These are phyloP conservation scores for Panicum hallii DNA, from an alignment of 202 grass and related monocot species.

Conservation along the genomic window DNA sequence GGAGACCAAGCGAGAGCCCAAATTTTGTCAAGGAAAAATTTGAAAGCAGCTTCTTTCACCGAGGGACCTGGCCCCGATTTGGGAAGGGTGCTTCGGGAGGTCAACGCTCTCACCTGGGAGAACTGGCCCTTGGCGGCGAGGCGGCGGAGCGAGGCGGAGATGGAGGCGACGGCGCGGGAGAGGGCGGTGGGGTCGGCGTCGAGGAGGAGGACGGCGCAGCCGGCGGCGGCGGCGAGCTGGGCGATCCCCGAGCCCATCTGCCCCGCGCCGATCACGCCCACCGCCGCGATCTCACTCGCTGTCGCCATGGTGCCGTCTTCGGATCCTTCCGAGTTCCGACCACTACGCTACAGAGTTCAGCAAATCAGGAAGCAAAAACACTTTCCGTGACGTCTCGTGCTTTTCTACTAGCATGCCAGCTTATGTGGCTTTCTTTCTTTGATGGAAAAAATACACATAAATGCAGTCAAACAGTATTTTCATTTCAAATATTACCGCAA, in stretches of 20 bases:
- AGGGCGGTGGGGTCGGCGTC: slow-evolving; percentile 75
- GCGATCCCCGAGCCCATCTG: slow-evolving; percentile 99
- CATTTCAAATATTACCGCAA: too few relatives aligned
- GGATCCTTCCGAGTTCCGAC: background rate
- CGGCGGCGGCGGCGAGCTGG: slow-evolving; percentile 75
- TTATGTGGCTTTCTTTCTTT: too few relatives aligned
- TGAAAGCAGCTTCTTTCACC: background rate
- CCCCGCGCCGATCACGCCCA: slow-evolving; percentile 83
- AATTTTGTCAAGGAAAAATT: background rate
- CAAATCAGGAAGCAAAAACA: background rate
- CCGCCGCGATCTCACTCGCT: slow-evolving; percentile 46
- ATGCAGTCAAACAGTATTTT: too few relatives aligned
- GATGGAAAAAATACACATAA: too few relatives aligned
- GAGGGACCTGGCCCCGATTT: background rate
- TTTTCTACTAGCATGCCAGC: background rate
- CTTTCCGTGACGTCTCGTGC: background rate
- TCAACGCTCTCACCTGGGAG: slow-evolving; percentile 56
- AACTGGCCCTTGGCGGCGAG: slow-evolving; percentile 76
- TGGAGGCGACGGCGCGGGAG: slow-evolving; percentile 55
- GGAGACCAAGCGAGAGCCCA: background rate
- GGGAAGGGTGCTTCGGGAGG: background rate
- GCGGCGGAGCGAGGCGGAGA: slow-evolving; percentile 71
- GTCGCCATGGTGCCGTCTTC: slow-evolving; percentile 37
- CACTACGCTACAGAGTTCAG: background rate
- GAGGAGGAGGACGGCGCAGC: slow-evolving; percentile 70